Percentiles rank a stretch among this genome's conserved stretches.
Evolutionary conservation across 2,329 filamentous ascomycete species (phyloP).

Genomic region (Aspergillus tanneri): DNA sequence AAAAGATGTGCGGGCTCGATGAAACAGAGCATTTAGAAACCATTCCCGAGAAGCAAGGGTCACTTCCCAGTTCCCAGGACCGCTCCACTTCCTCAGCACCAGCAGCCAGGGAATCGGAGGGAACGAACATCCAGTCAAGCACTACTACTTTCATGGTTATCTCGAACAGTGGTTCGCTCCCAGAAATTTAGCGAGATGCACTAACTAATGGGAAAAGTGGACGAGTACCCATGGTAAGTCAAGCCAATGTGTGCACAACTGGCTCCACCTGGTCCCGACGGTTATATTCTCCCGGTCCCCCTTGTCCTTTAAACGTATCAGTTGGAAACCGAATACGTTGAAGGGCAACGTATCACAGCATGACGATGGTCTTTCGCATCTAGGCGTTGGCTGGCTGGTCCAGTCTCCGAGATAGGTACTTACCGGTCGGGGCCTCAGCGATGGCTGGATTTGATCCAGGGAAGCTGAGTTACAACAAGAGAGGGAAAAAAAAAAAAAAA

Average conservation of each 20-base stretch:
- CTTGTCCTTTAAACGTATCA: conserved; percentile 16
- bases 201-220: conserved; percentile 11
- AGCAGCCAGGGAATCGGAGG: too few species aligned
- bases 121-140: too few species aligned
- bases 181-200: too few species aligned
- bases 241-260: conserved; percentile 16
- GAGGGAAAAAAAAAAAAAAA: conserved; percentile 18
- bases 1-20: background rate
- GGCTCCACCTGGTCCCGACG: conserved; percentile 19
- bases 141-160: conserved; percentile 19
- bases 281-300: conserved; percentile 15
- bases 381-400: background rate
- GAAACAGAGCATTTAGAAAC: background rate
- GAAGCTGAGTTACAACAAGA: conserved; percentile 18
- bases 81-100: too few species aligned
- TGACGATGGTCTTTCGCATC: background rate
- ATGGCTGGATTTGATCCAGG: background rate
- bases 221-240: conserved; percentile 9
- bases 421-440: too few species aligned
- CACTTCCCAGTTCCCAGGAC: too few species aligned
- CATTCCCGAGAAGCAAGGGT: background rate
- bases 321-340: background rate
- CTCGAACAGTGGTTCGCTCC: conserved; percentile 18
- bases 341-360: background rate
- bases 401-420: too few species aligned